Percentiles rank a stretch among this genome's conserved stretches.
phyloP scores from a whole-genome alignment of 2,329 filamentous ascomycete genomes.

The Microascus cirrosus region DNA sequence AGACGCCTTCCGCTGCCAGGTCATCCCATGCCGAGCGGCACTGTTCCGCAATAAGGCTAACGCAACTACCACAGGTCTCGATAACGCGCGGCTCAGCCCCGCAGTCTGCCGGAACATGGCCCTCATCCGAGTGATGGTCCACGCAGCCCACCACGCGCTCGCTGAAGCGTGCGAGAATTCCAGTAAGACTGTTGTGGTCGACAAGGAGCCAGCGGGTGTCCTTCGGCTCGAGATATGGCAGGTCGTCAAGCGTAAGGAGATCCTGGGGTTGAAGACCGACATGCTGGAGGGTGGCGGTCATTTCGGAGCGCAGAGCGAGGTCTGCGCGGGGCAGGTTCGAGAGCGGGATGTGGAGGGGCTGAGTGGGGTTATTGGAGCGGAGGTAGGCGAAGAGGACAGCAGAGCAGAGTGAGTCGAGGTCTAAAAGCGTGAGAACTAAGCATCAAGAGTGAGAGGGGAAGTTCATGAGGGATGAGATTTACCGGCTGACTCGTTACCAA shows the following conservation, averaged over 20 bases:
- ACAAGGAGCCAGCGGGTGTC: conserved; percentile 63
- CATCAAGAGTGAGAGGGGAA: neutral
- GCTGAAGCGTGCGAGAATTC: conserved; percentile 42
- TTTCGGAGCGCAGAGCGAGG: conserved; percentile 61
- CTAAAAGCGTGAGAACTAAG: conserved; percentile 25
- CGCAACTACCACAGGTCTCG: conserved; percentile 59
- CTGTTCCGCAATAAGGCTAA: conserved; percentile 55
- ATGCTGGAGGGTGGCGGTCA: conserved; percentile 50
- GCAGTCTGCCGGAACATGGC: conserved; percentile 31
- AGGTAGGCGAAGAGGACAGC: conserved; percentile 67
- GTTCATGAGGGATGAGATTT: conserved; percentile 1
- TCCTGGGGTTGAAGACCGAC: conserved; percentile 49
- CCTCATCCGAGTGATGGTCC: conserved; percentile 72
- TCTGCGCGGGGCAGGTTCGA: conserved; percentile 60
- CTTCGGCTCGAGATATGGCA: conserved; percentile 34
- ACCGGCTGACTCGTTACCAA: conserved; percentile 60
- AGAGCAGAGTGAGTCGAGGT: conserved; percentile 71
- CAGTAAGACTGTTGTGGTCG: conserved; percentile 67
- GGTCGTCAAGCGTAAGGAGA: conserved; percentile 50
- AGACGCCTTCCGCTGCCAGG: neutral
- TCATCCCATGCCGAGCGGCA: conserved; percentile 43
- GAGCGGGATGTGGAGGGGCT: conserved; percentile 56
- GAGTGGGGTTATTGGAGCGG: conserved; percentile 41
- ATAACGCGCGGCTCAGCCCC: conserved; percentile 44
- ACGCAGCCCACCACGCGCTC: conserved; percentile 51